phyloP scores from a whole-genome alignment of 164 flowering plant species.

The Annona cherimola region DNA sequence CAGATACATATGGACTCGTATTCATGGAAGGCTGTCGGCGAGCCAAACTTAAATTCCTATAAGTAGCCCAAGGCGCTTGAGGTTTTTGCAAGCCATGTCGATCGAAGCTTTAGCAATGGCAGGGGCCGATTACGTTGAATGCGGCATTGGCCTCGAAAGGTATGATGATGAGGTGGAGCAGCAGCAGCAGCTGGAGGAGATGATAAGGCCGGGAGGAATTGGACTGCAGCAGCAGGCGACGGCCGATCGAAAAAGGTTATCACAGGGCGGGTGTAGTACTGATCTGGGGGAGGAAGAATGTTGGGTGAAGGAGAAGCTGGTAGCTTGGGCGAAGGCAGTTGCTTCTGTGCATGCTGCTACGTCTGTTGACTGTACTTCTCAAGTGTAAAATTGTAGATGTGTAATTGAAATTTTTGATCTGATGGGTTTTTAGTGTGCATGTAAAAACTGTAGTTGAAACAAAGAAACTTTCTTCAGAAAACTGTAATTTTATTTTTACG shows the following conservation, averaged over 20 bases:
- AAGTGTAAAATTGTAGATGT: no score
- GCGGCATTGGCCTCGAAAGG: background rate
- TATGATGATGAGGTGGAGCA: constrained; percentile 2
- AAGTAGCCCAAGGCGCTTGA: no score
- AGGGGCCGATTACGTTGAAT: constrained; percentile 9
- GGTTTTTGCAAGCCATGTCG: constrained; percentile 4
- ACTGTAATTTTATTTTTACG: no score
- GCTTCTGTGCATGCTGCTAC: constrained; percentile 2
- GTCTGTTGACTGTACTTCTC: background rate
- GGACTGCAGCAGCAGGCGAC: background rate
- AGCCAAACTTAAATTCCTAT: no score
- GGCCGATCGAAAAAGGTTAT: background rate
- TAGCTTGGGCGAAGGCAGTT: constrained; percentile 13
- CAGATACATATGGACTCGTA: no score
- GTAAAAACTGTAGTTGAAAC: no score
- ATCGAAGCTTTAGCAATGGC: constrained; percentile 20
- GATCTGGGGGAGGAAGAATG: background rate
- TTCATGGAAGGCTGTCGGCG: no score
- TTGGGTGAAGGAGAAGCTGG: constrained; percentile 2
- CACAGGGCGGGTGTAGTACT: background rate
- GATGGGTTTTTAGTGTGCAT: no score
- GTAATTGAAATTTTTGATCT: no score
- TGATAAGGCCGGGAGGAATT: background rate
- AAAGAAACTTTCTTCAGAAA: no score
- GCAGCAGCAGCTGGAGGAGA: background rate